phyloP scores from a whole-genome alignment of 441 rosid genomes.

The Pelargonium australe region DNA sequence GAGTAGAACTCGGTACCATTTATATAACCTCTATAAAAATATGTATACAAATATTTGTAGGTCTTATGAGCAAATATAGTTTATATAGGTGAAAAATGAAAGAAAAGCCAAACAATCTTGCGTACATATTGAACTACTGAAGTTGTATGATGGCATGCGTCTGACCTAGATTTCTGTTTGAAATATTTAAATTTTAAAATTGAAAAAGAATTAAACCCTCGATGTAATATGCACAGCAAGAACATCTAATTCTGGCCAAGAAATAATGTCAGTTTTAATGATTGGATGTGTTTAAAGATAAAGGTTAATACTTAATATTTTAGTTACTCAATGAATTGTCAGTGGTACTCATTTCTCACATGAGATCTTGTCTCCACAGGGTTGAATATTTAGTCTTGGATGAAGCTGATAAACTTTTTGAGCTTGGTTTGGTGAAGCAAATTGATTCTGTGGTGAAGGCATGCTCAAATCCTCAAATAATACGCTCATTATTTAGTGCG shows the following conservation, averaged over 20 bases:
- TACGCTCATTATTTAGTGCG: conserved; percentile 89
- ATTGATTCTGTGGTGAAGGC: conserved; percentile 88
- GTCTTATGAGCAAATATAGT: no score
- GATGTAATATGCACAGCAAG: background rate
- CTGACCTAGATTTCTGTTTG: background rate
- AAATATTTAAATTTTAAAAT: background rate
- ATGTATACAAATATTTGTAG: no score
- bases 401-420: conserved; percentile 94
- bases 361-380: conserved; percentile 37
- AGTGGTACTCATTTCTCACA: conserved; percentile 14
- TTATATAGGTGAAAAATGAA: no score
- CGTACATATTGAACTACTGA: no score
- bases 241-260: background rate
- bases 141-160: background rate
- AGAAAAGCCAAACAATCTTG: no score
- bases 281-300: background rate
- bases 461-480: conserved; percentile 79
- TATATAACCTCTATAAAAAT: no score
- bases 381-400: conserved; percentile 90
- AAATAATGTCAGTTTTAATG: background rate
- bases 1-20: conserved; percentile 6
- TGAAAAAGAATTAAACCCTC: background rate
- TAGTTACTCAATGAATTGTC: background rate
- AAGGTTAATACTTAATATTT: background rate
- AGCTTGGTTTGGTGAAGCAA: conserved; percentile 77